Evolutionary conservation across 305 asterid species (phyloP), one percentile per base, ranked within the genome.

Genomic region (Fraxinus greggii): DNA sequence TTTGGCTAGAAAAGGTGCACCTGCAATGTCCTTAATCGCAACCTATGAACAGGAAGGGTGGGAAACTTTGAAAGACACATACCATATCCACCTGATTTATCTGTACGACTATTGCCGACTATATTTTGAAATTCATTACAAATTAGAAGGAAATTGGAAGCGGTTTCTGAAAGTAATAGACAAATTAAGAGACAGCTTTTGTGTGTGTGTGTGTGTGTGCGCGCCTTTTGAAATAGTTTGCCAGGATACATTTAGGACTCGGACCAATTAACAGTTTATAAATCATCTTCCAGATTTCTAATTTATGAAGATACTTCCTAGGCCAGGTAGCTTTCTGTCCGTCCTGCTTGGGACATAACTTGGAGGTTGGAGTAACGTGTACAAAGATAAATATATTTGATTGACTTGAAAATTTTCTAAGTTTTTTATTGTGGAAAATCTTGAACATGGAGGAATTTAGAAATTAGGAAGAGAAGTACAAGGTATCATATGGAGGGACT

Each of bases 161-260:
- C 59, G 7, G 67, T 78, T 78, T 56, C 12, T 28, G 79, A 61
- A 83, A 78, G 40, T 26, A 42, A 40, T 75, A 61, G 77, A 40
- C 33, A 26, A 82, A 81, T 56, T 33, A 29, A 35, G 38, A 33
- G 19, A 79, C 59, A 15, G 33, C 5, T 40, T n/a, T n/a, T n/a
- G n/a, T n/a, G n/a, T n/a, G n/a, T n/a, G n/a, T n/a, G n/a, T n/a
- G n/a, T n/a, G n/a, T n/a, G n/a, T n/a, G n/a, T n/a, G n/a, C n/a
- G n/a, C n/a, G 24, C 78, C 19, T 72, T 72, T 10, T 73, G 69
- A 75, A 75, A 75, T 12, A 51, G 75, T 21, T 70, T 26, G 31
- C 23, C 29, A 7, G 70, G 70, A 61, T 61, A 21, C 70, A 5
- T 23, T 61, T 61, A 61, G 70, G 70, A 61, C 29, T 61, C 17